Base-by-base conservation (phyloP, 2,329 filamentous ascomycete species). In the Stachybotrys echinatus region DNA sequence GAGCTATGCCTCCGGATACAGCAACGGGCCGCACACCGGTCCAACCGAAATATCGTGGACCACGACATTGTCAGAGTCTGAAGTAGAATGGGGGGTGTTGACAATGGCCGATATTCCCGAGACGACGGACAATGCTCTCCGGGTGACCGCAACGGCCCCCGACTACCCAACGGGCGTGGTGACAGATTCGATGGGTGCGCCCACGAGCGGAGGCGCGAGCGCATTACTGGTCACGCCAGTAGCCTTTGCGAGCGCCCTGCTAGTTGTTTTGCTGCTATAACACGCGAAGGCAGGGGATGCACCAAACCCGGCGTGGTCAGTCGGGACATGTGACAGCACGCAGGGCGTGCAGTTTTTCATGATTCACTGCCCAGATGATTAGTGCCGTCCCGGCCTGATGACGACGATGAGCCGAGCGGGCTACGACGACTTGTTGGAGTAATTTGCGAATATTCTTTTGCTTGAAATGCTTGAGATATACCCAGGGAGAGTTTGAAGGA, bases 31-130 rank as follows among this genome's bases (percentile, higher is more conserved):
- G 8, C 49, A 68, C 47, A 69, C 68, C 2, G 73, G 74, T 1
- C 71, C 73, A 39, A 74, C 72, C 1, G 65, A 75, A 52, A 65
- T 70, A 12, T 64, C 62, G 14, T 76, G 74, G 72, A 74, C 68
- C 1, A 73, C 66, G 37, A 76, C 74, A 6, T 68, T 74, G 27
- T 61, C 67, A 7, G 71, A 67, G 12, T 58, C 64, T 5, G 63
- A 70, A 4, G 68, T 76, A n/a, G 54, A 63, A 54, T 77, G 73
- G 74, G 74, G 68, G 6, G 61, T 66, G 22, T 55, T 77, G 51
- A 76, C 74, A 2, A 62, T 77, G 55, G 62, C 69, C 3, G 66
- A 67, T 3, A 55, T 64, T 12, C 70, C 70, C 20, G 58, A 65
- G 12, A 52, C 62, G 27, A 64, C 66, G 4, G 60, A 60, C 6